Evolutionary conservation across 257 asterid genomes (phyloP).

Genomic region (Mentha longifolia): DNA sequence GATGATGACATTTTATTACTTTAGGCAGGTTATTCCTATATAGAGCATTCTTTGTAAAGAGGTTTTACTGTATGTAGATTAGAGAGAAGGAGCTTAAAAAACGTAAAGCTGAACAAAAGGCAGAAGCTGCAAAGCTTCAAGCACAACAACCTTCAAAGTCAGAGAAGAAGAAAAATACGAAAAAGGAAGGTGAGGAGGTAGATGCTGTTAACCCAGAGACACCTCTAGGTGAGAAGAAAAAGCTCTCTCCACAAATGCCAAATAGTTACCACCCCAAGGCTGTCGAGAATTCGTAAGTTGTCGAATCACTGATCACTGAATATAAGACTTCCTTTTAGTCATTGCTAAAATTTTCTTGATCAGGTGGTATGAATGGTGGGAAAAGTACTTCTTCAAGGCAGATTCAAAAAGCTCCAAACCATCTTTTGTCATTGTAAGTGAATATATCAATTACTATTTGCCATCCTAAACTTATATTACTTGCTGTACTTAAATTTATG

Average conservation of each 20-base stretch:
- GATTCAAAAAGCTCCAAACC: conserved; percentile 86
- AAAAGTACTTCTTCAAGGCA: conserved; percentile 79
- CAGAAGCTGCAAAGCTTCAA: conserved; percentile 78
- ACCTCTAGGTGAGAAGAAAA: conserved; percentile 76
- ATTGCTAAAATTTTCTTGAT: conserved; percentile 20
- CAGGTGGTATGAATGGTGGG: conserved; percentile 99
- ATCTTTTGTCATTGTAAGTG: conserved; percentile 80
- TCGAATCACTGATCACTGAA: neutral
- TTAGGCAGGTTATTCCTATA: no score
- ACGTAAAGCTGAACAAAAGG: conserved; percentile 84
- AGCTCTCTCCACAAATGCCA: conserved; percentile 79
- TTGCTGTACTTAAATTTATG: no score
- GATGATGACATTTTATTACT: no score
- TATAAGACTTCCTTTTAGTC: conserved; percentile 6
- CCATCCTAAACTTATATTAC: no score
- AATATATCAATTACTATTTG: no score
- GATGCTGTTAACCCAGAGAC: conserved; percentile 82
- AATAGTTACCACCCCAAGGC: conserved; percentile 74
- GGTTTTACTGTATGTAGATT: conserved; percentile 71
- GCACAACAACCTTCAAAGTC: conserved; percentile 68
- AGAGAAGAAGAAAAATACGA: conserved; percentile 76
- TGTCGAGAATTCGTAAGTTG: conserved; percentile 82
- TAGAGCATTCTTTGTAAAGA: no score
- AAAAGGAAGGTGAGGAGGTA: conserved; percentile 69
- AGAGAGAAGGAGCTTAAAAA: conserved; percentile 88